Evolutionary conservation across 495 filamentous ascomycete species (phyloP).

Genomic region (Tuber melanosporum): DNA sequence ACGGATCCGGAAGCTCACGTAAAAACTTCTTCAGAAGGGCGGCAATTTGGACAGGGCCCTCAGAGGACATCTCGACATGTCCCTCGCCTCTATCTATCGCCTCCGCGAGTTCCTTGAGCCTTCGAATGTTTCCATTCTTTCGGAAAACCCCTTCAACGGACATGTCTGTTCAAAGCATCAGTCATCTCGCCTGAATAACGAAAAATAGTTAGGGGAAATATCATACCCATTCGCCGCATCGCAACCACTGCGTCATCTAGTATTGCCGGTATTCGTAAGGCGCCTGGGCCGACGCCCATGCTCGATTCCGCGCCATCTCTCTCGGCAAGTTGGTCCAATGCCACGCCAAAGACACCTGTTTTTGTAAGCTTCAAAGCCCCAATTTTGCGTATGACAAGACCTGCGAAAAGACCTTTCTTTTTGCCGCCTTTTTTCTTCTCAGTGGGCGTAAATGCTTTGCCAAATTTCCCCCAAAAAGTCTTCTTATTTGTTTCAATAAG

Average conservation of each 20-base stretch:
- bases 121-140: slow-evolving; percentile 96
- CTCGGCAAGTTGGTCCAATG: slow-evolving; percentile 77
- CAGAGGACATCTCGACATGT: slow-evolving; percentile 70
- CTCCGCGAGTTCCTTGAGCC: slow-evolving; percentile 74
- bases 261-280: slow-evolving; percentile 77
- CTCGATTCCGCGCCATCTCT: slow-evolving; percentile 92
- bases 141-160: slow-evolving; percentile 97
- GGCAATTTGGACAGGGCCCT: slow-evolving; percentile 86
- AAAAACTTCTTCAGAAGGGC: slow-evolving; percentile 94
- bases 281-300: slow-evolving; percentile 87
- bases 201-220: slow-evolving; percentile 8
- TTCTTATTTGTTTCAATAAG: slow-evolving; percentile 90
- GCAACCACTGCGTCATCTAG: slow-evolving; percentile 87
- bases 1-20: slow-evolving; percentile 85
- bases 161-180: slow-evolving; percentile 56
- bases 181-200: slow-evolving; percentile 13
- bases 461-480: slow-evolving; percentile 96
- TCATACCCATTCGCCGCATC: slow-evolving; percentile 76
- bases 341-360: slow-evolving; percentile 68
- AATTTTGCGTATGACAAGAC: slow-evolving; percentile 30
- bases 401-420: slow-evolving; percentile 63
- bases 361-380: slow-evolving; percentile 38
- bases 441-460: slow-evolving; percentile 68
- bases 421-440: slow-evolving; percentile 71
- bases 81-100: slow-evolving; percentile 74